Conservation (phyloP, 192 early-diverging fungal genomes). For the Ramicandelaber brevisporus region DNA sequence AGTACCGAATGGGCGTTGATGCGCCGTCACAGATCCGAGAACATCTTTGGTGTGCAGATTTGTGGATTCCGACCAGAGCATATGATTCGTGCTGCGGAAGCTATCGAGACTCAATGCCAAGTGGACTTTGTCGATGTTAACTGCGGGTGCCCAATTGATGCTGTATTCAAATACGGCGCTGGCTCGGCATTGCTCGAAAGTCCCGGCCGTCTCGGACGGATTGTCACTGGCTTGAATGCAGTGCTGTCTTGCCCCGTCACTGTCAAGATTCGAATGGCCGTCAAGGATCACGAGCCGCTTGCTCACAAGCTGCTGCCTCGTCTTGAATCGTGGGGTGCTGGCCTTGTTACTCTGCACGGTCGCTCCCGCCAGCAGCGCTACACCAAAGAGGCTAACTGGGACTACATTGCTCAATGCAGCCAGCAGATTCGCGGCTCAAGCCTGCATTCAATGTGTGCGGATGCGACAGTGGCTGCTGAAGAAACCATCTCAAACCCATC, state of each 20-base stretch:
- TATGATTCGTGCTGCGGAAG: constrained; percentile 35
- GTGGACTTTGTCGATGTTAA: constrained; percentile 95
- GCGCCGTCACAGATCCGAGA: constrained; percentile 61
- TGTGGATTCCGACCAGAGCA: constrained; percentile 30
- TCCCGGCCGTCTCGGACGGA: constrained; percentile 36
- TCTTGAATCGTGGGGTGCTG: constrained; percentile 33
- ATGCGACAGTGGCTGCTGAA: no score
- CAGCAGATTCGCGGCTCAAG: no score
- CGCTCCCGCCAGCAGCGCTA: constrained; percentile 81
- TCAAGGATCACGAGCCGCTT: constrained; percentile 23
- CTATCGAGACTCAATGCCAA: constrained; percentile 30
- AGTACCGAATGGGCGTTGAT: constrained; percentile 58
- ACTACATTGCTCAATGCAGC: constrained; percentile 51
- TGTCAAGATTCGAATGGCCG: constrained; percentile 72
- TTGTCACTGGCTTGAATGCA: constrained; percentile 40
- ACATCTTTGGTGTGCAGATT: constrained; percentile 83
- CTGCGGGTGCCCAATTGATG: constrained; percentile 87
- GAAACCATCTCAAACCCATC: no score
- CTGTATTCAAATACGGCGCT: constrained; percentile 50
- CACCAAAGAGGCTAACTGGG: constrained; percentile 72
- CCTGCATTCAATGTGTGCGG: no score
- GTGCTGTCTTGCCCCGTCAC: constrained; percentile 62
- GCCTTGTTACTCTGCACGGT: constrained; percentile 61
- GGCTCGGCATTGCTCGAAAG: constrained; percentile 60
- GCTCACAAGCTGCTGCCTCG: constrained; percentile 50